Conservation (phyloP, 768 basidiomycete genomes). For the Pisolithus albus region DNA sequence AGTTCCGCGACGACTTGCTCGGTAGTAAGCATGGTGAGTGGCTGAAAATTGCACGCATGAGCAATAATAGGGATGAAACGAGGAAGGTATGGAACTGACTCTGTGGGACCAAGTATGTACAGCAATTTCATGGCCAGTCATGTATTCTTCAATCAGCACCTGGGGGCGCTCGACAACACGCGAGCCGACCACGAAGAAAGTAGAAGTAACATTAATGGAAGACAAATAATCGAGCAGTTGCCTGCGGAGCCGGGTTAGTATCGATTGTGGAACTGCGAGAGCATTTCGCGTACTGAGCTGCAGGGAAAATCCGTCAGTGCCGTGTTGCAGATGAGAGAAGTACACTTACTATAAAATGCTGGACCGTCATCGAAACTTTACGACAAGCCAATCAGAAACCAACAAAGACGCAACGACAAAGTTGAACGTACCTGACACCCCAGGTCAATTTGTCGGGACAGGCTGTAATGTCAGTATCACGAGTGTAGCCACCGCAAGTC, state of each 20-base stretch:
- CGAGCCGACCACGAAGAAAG: slow-evolving; percentile 89
- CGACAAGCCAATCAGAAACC: slow-evolving; percentile 3
- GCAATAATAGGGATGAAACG: slow-evolving; percentile 3
- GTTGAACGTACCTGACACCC: slow-evolving; percentile 52
- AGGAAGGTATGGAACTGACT: slow-evolving; percentile 26
- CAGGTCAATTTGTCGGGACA: slow-evolving; percentile 67
- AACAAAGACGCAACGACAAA: not conserved
- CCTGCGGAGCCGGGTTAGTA: slow-evolving; percentile 28
- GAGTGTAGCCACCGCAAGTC: slow-evolving; percentile 76
- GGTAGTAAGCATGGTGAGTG: slow-evolving; percentile 64
- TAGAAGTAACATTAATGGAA: slow-evolving; percentile 58
- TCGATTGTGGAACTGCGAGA: no score
- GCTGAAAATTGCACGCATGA: slow-evolving; percentile 30
- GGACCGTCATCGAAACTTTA: slow-evolving; percentile 83
- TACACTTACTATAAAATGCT: slow-evolving; percentile 62
- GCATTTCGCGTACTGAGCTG: slow-evolving; percentile 42
- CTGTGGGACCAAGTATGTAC: slow-evolving; percentile 91
- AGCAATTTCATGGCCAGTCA: slow-evolving; percentile 72
- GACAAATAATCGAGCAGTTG: slow-evolving; percentile 66
- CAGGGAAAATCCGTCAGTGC: slow-evolving; percentile 11
- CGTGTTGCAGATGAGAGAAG: not conserved
- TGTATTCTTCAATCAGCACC: slow-evolving; percentile 74
- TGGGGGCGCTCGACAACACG: slow-evolving; percentile 74
- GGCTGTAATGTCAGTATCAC: slow-evolving; percentile 50
- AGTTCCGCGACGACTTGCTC: slow-evolving; percentile 88